Evolutionary conservation across 345 rosid species (phyloP).

Genomic region (Arabidopsis arenosa): DNA sequence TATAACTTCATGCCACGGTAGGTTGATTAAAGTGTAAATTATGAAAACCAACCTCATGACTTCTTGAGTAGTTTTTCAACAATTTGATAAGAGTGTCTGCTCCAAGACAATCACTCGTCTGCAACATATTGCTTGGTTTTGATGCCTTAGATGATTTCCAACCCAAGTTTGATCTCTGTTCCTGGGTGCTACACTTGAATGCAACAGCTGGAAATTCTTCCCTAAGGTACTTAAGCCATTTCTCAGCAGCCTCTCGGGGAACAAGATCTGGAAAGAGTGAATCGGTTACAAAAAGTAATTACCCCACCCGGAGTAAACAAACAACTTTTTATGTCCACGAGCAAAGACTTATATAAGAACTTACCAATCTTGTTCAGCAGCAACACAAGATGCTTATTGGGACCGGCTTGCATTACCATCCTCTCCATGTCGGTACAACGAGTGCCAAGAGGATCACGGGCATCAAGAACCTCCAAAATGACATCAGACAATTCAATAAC

Average conservation of each 20-base stretch:
- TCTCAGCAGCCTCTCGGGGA: constrained; percentile 96
- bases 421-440: constrained; percentile 95
- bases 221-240: constrained; percentile 93
- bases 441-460: constrained; percentile 92
- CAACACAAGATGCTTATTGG: constrained; percentile 80
- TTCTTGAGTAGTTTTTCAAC: constrained; percentile 92
- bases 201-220: constrained; percentile 98
- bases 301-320: background rate
- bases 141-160: constrained; percentile 80
- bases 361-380: constrained; percentile 92
- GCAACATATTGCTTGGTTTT: constrained; percentile 71
- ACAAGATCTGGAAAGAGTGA: constrained; percentile 75
- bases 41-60: constrained; percentile 68
- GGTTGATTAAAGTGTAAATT: background rate
- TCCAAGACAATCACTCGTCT: constrained; percentile 97
- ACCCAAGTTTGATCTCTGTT: constrained; percentile 90
- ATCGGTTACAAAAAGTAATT: background rate
- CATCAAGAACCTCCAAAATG: constrained; percentile 94
- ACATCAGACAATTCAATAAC: constrained; percentile 94
- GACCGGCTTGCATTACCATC: constrained; percentile 85
- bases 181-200: constrained; percentile 95
- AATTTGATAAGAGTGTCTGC: constrained; percentile 92
- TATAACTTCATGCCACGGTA: constrained; percentile 4
- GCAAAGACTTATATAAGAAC: constrained; percentile 6
- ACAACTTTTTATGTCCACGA: background rate